A percentile compares a stretch with the other conserved stretches of the same genome.
These are phyloP conservation scores for Cucumis melo DNA, from an alignment of 306 rosid species.

Conservation along the genomic window DNA sequence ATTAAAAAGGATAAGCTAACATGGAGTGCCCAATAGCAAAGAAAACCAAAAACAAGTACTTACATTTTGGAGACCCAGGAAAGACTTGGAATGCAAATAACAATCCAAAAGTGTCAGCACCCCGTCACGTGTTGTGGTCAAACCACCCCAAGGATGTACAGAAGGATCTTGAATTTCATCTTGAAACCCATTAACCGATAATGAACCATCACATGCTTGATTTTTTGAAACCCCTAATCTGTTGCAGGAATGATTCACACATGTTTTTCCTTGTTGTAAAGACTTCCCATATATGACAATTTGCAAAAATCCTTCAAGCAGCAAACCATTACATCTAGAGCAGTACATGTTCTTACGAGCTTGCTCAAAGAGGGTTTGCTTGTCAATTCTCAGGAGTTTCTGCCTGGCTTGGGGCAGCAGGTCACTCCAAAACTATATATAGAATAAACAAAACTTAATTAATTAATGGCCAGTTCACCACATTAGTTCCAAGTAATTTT, in stretches of 20 bases:
- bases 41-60: conserved; percentile 11
- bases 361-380: conserved; percentile 93
- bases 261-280: conserved; percentile 59
- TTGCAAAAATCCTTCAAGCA: conserved; percentile 95
- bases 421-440: conserved; percentile 83
- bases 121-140: conserved; percentile 79
- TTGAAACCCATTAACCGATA: conserved; percentile 30
- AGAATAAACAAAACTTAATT: conserved; percentile 14
- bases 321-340: conserved; percentile 96
- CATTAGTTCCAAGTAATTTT: background rate
- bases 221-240: conserved; percentile 34
- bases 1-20: conserved; percentile 1
- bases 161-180: conserved; percentile 92
- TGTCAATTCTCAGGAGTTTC: conserved; percentile 83
- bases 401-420: conserved; percentile 55
- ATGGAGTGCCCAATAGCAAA: background rate
- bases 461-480: conserved; percentile 7
- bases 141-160: conserved; percentile 97
- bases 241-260: conserved; percentile 31
- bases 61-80: conserved; percentile 80
- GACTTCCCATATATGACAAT: conserved; percentile 92
- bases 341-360: conserved; percentile 99
- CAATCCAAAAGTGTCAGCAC: conserved; percentile 80
- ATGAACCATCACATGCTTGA: conserved; percentile 39
- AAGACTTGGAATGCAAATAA: conserved; percentile 64